These are phyloP conservation scores for Thelonectria blattea DNA, from an alignment of 2,329 filamentous ascomycete species.

Conservation along the genomic window DNA sequence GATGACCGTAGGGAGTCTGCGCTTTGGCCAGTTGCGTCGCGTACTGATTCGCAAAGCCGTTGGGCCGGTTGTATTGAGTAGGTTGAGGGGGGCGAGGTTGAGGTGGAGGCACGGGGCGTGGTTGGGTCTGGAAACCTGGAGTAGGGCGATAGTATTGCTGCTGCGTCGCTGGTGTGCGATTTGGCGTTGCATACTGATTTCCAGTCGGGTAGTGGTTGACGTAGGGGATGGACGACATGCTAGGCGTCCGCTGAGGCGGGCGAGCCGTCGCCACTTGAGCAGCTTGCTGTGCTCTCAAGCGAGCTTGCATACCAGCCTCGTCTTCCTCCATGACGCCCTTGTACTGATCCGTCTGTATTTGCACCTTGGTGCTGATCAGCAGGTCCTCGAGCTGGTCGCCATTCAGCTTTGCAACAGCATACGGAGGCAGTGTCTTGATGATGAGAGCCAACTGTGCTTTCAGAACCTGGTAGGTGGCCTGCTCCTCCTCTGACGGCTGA, in stretches of 20 bases:
- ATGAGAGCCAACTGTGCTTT: slow-evolving; percentile 77
- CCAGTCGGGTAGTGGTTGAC: slow-evolving; percentile 49
- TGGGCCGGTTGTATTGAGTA: slow-evolving; percentile 57
- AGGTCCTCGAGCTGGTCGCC: slow-evolving; percentile 85
- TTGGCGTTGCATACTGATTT: slow-evolving; percentile 56
- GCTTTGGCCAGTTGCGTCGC: slow-evolving; percentile 59
- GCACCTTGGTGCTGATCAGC: slow-evolving; percentile 79
- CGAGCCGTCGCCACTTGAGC: slow-evolving; percentile 42
- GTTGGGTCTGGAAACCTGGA: slow-evolving; percentile 53
- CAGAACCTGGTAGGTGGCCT: slow-evolving; percentile 71
- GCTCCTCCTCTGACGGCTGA: slow-evolving; percentile 69
- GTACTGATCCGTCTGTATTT: slow-evolving; percentile 75
- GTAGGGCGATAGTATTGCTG: slow-evolving; percentile 54
- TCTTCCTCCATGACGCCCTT: slow-evolving; percentile 86
- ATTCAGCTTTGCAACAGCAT: slow-evolving; percentile 83
- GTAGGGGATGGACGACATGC: slow-evolving; percentile 49
- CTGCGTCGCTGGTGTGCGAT: slow-evolving; percentile 51
- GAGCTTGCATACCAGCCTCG: slow-evolving; percentile 64
- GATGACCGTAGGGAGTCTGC: slow-evolving; percentile 58
- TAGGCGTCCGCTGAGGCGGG: slow-evolving; percentile 49
- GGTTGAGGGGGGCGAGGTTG: slow-evolving; percentile 49
- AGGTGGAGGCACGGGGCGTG: slow-evolving; percentile 43
- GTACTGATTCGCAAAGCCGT: slow-evolving; percentile 54
- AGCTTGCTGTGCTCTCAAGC: slow-evolving; percentile 49
- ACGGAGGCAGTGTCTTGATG: slow-evolving; percentile 78